Conservation (phyloP, 192 early-diverging fungal genomes). For the Coemansia sp. region DNA sequence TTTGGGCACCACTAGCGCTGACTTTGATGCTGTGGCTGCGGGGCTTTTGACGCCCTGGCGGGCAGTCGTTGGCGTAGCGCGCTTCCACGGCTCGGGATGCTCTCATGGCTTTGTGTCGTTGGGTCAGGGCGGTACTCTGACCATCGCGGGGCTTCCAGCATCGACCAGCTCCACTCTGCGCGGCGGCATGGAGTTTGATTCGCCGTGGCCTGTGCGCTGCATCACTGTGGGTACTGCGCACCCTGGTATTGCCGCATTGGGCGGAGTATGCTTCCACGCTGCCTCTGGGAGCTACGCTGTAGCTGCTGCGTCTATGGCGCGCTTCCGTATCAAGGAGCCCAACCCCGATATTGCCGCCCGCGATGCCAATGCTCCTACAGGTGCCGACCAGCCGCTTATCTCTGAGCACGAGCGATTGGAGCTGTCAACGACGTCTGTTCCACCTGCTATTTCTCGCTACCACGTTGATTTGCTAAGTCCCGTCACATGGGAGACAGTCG, state of each 20-base stretch:
- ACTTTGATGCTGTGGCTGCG: conserved; percentile 24
- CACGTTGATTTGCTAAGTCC: conserved; percentile 89
- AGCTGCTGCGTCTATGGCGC: conserved; percentile 65
- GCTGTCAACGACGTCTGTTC: conserved; percentile 55
- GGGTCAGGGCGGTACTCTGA: conserved; percentile 45
- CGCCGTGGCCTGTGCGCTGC: conserved; percentile 52
- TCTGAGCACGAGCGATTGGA: conserved; percentile 43
- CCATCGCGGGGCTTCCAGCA: conserved; percentile 29
- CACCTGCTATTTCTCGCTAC: conserved; percentile 66
- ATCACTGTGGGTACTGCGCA: conserved; percentile 47
- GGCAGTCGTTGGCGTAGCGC: conserved; percentile 35
- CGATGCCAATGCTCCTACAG: conserved; percentile 17
- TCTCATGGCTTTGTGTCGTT: conserved; percentile 45
- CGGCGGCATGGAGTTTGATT: conserved; percentile 47
- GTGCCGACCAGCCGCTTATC: conserved; percentile 25
- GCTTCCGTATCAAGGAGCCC: conserved; percentile 75
- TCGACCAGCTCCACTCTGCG: conserved; percentile 19
- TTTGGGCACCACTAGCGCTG: background rate
- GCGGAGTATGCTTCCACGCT: conserved; percentile 84
- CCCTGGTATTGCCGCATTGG: conserved; percentile 46
- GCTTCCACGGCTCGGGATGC: conserved; percentile 45
- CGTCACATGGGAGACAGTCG: conserved; percentile 93
- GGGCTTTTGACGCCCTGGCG: conserved; percentile 26
- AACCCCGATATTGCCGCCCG: conserved; percentile 58
- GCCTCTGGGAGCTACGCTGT: conserved; percentile 81